phyloP scores from a whole-genome alignment of 352 stramenopile species.

The Pythium myriotylum region DNA sequence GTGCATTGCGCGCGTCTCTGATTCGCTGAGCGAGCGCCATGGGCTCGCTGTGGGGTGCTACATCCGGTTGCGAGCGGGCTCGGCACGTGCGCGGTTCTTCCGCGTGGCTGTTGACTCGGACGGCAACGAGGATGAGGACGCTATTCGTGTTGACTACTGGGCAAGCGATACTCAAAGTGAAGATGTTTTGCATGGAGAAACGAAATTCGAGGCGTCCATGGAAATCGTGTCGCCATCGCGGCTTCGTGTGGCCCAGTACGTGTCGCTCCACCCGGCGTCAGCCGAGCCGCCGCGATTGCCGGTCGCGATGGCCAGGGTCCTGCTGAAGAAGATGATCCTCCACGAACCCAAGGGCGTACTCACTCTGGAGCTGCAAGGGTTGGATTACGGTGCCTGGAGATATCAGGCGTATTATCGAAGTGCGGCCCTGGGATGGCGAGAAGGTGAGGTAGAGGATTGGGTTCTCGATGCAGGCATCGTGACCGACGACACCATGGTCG shows the following conservation, averaged over 20 bases:
- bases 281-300: conserved; percentile 45
- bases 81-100: conserved; percentile 35
- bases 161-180: conserved; percentile 23
- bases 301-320: conserved; percentile 36
- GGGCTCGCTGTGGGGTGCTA: conserved; percentile 9
- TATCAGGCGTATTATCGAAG: conserved; percentile 53
- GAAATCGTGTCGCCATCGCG: conserved; percentile 22
- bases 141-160: conserved; percentile 58
- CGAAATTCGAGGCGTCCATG: background rate
- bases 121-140: conserved; percentile 4
- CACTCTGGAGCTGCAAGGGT: conserved; percentile 44
- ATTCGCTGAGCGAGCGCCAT: background rate
- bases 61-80: conserved; percentile 2
- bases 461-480: conserved; percentile 46
- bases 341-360: conserved; percentile 33
- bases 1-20: conserved; percentile 5
- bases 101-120: conserved; percentile 44
- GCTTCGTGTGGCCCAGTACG: conserved; percentile 50
- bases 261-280: conserved; percentile 44
- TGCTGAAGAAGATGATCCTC: conserved; percentile 61
- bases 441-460: background rate
- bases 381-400: conserved; percentile 64
- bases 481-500: conserved; percentile 59
- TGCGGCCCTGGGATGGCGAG: conserved; percentile 8
- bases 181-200: background rate